These are phyloP conservation scores for Arabis hirsuta DNA, from an alignment of 345 rosid genomes.

Conservation along the genomic window DNA sequence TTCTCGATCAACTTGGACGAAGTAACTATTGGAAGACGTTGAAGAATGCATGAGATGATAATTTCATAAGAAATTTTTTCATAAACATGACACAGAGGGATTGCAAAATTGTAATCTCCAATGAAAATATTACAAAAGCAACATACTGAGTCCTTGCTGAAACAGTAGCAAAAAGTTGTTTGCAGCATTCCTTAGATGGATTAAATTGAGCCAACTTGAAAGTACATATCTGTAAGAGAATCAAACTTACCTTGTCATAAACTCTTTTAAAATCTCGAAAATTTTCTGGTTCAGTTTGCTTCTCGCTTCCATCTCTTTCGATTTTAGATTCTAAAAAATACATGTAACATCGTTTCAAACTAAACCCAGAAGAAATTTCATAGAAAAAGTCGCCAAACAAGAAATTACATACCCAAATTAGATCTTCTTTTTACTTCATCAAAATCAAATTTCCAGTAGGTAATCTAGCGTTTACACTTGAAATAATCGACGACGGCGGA, in stretches of 20 bases:
- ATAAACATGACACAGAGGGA: not conserved
- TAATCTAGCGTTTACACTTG: no score
- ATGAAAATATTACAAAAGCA: constrained; percentile 3
- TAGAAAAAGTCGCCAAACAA: constrained; percentile 15
- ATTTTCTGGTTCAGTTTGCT: constrained; percentile 42
- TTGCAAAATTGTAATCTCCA: not conserved
- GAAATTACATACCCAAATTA: not conserved
- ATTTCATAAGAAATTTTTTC: not conserved
- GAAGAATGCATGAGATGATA: constrained; percentile 55
- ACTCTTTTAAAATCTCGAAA: constrained; percentile 51
- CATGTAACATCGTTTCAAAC: constrained; percentile 10
- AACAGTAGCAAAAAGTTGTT: constrained; percentile 52
- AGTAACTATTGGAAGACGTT: constrained; percentile 56
- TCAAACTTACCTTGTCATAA: constrained; percentile 54
- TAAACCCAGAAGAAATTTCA: not conserved
- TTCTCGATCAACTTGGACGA: constrained; percentile 57
- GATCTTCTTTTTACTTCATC: not conserved
- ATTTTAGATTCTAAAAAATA: constrained; percentile 33
- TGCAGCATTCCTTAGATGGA: constrained; percentile 45
- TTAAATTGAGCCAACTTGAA: not conserved
- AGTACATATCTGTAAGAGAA: constrained; percentile 1
- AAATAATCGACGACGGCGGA: no score
- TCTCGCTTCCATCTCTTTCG: constrained; percentile 38
- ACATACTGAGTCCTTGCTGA: constrained; percentile 64
- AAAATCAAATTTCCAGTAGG: no score